Conservation (phyloP, 225 moss, liverwort and hornwort species). For the Straminergon stramineum region DNA sequence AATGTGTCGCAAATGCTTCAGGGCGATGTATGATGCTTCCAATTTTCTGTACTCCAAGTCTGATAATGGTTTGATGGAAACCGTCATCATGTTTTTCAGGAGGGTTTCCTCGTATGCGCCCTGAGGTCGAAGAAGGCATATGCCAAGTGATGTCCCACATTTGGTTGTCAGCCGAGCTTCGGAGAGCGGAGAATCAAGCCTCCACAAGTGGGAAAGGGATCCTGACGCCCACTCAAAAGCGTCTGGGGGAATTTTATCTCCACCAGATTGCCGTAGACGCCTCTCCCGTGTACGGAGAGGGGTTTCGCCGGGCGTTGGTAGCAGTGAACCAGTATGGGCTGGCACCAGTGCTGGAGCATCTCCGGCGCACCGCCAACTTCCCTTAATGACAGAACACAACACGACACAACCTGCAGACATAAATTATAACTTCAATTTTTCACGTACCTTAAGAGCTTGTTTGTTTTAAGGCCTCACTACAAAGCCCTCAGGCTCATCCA, state of each 20-base stretch:
- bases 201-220: conserved; percentile 28
- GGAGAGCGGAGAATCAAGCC: conserved; percentile 21
- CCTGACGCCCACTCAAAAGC: conserved; percentile 20
- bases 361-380: conserved; percentile 33
- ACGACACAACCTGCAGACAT: background rate
- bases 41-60: background rate
- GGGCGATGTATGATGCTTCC: background rate
- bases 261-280: conserved; percentile 50
- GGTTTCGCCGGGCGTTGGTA: conserved; percentile 25
- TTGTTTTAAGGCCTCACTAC: background rate
- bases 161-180: conserved; percentile 56
- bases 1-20: background rate
- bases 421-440: background rate
- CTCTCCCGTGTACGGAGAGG: conserved; percentile 48
- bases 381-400: background rate
- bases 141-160: conserved; percentile 80
- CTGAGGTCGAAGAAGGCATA: conserved; percentile 67
- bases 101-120: conserved; percentile 34
- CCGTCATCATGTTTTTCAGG: conserved; percentile 1
- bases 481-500: background rate
- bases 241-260: conserved; percentile 38
- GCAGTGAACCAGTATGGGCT: conserved; percentile 29
- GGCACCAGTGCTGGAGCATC: conserved; percentile 33
- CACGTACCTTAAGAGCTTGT: background rate
- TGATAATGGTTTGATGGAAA: background rate